These are phyloP conservation scores for Rosa lucieae DNA, from an alignment of 306 rosid species.

Conservation along the genomic window DNA sequence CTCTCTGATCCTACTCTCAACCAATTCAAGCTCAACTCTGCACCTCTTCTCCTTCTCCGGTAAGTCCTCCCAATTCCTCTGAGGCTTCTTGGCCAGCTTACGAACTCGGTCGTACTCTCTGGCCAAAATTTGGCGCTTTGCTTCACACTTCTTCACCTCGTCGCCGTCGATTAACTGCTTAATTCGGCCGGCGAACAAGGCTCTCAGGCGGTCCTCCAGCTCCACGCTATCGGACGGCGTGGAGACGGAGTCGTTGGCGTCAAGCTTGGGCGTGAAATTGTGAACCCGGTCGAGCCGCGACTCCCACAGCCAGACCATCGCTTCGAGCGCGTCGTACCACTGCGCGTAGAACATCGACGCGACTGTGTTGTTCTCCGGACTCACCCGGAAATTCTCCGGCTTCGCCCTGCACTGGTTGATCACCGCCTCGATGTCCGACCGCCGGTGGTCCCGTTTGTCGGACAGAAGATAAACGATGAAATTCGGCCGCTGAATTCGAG, in stretches of 20 bases:
- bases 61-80: fast-evolving
- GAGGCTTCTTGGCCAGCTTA: background rate
- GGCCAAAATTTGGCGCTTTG: conserved; percentile 29
- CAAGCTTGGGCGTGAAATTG: conserved; percentile 45
- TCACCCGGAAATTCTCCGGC: conserved; percentile 27
- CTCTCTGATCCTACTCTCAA: conserved; percentile 54
- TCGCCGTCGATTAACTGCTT: conserved; percentile 50
- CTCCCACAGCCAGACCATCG: conserved; percentile 63
- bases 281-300: conserved; percentile 50
- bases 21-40: conserved; percentile 33
- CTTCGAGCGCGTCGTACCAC: conserved; percentile 57
- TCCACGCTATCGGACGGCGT: conserved; percentile 45
- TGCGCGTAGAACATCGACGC: conserved; percentile 44
- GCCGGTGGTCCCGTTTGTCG: conserved; percentile 15
- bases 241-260: conserved; percentile 18
- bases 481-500: conserved; percentile 5
- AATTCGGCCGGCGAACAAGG: conserved; percentile 45
- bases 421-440: conserved; percentile 31
- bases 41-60: conserved; percentile 35
- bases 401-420: conserved; percentile 35
- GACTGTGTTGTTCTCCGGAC: conserved; percentile 22
- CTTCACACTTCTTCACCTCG: conserved; percentile 46
- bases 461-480: conserved; percentile 44
- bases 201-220: conserved; percentile 42
- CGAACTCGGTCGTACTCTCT: conserved; percentile 30